Base-by-base conservation (phyloP, 805 yeast genomes). In the Pichia sporocuriosa region DNA sequence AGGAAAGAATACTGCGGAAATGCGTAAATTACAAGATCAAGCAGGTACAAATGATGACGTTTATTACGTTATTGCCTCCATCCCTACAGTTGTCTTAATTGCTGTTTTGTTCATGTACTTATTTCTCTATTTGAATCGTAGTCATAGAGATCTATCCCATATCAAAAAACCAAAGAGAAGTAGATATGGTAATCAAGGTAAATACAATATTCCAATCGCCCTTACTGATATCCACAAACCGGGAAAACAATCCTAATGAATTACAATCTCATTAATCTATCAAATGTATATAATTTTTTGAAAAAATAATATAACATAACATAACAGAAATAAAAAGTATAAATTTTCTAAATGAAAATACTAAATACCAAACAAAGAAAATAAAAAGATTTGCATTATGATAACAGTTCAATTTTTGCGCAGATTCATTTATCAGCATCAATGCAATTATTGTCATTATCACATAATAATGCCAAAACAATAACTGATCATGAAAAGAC, bases 31-130 rank as follows among this genome's bases (percentile, higher is more conserved):
- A n/a, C 58, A 54, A 35, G 69, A 67, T 45, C 55, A 55, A 43
- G 59, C 61, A 20, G 78, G 75, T 46, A 62, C 73, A 12, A 59
- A 56, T 33, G 72, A 68, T 40, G 67, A 64, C 40, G 62, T 64
- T 24, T 63, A 81, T 57, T 77, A 80, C 52, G 69, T 81, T 41
- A 77, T 82, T 48, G 62, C 82, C 63, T 67, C 82, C 9, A 73
- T 83, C 58, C 94, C 94, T 15, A 72, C 83, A 1, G 69, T 72
- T 34, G 88, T 82, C 16, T 59, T 75, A 13, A 45, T 84, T 23
- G 73, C 80, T 10, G 78, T 75, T 10, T 63, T 81, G 31, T 66
- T 69, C 25, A 79, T 83, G 81, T 84, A 81, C 57, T 48, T 78
- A 45, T 82, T 84, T 59, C 68, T 81, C 11, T 67, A 65, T 52